phyloP scores from a whole-genome alignment of 1,284 basidiomycete species.

The Thecaphora frezii region DNA sequence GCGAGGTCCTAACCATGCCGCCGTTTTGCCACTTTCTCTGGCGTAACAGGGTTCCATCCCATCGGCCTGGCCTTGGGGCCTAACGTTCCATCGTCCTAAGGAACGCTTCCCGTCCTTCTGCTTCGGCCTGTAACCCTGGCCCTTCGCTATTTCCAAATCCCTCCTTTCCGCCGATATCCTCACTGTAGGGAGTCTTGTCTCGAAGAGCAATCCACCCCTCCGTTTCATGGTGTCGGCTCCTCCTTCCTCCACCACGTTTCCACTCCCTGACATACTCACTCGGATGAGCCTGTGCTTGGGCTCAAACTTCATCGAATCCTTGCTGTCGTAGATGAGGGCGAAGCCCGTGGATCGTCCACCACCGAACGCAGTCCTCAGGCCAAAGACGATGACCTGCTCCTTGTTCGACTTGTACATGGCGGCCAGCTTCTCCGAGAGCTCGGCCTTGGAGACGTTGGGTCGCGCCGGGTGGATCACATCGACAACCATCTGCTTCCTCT shows the following conservation, averaged over 20 bases:
- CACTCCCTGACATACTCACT: slow-evolving; percentile 66
- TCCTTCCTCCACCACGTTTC: not conserved
- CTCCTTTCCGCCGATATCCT: no score
- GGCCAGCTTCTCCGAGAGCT: slow-evolving; percentile 91
- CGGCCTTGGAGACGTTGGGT: slow-evolving; percentile 88
- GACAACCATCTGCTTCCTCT: slow-evolving; percentile 75
- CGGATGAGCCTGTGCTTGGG: slow-evolving; percentile 92
- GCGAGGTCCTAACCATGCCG: no score
- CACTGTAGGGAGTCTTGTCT: no score
- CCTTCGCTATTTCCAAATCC: no score
- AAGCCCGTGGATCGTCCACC: slow-evolving; percentile 95
- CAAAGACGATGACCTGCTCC: slow-evolving; percentile 68
- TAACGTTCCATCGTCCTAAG: no score
- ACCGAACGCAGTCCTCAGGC: slow-evolving; percentile 87
- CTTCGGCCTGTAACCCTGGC: no score
- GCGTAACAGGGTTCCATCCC: no score
- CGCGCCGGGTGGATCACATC: slow-evolving; percentile 95
- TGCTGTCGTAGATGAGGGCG: slow-evolving; percentile 95
- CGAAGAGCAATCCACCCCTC: no score
- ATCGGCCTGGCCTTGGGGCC: no score
- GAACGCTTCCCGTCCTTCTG: no score
- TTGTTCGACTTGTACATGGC: slow-evolving; percentile 68
- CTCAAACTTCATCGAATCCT: slow-evolving; percentile 89
- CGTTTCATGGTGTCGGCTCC: no score
- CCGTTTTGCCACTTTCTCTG: no score